Conservation (phyloP, 768 basidiomycete genomes). For the Hydnomerulius pinastri region DNA sequence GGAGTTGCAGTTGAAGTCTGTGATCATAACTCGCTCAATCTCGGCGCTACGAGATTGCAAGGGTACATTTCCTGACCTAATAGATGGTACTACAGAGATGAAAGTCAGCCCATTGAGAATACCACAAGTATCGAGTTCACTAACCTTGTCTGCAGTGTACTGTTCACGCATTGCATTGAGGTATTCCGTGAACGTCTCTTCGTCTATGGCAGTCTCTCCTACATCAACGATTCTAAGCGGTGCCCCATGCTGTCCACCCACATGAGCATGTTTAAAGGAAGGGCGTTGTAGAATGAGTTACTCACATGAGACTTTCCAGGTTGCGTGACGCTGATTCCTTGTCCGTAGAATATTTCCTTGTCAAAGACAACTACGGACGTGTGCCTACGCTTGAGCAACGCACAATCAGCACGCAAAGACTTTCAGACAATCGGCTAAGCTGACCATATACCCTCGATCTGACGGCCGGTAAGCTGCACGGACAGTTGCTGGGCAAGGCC, state of each 20-base stretch:
- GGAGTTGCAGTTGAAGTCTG: conserved; percentile 94
- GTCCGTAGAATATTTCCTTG: conserved; percentile 89
- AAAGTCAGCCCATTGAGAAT: not conserved
- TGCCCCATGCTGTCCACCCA: conserved; percentile 61
- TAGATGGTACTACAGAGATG: conserved; percentile 71
- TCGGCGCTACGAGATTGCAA: not conserved
- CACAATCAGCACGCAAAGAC: conserved; percentile 10
- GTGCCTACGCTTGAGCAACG: conserved; percentile 58
- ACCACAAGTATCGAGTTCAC: conserved; percentile 17
- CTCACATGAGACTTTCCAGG: conserved; percentile 86
- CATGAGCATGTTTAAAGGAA: not conserved
- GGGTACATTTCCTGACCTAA: conserved; percentile 49
- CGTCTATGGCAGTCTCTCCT: conserved; percentile 79
- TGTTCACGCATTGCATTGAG: conserved; percentile 69
- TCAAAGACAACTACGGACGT: conserved; percentile 88
- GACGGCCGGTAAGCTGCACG: conserved; percentile 77
- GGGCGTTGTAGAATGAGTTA: conserved; percentile 5
- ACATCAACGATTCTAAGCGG: conserved; percentile 73
- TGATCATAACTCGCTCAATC: not conserved
- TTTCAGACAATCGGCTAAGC: conserved; percentile 18
- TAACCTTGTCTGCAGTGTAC: conserved; percentile 89
- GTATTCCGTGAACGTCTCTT: conserved; percentile 87
- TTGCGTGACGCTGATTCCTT: conserved; percentile 68
- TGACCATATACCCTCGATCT: conserved; percentile 93
- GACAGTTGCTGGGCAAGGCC: conserved; percentile 84